Base-by-base conservation (phyloP, 1,139 yeast genomes). In the Arxiozyma telluris region DNA sequence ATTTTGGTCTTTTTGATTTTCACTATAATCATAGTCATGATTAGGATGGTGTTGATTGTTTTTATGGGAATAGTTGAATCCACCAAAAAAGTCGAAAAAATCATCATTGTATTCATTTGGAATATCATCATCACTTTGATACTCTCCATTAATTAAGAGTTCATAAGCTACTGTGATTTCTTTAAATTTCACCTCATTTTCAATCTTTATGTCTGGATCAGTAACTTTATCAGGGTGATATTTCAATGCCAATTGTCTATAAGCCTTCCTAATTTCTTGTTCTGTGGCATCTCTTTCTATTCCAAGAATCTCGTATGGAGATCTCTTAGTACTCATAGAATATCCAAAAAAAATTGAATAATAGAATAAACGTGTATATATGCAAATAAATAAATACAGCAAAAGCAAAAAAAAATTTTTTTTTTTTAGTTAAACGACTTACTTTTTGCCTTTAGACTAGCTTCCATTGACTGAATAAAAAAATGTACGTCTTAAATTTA, bases 221-320 rank as follows among this genome's bases (percentile, higher is more conserved):
- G 79, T 70, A 1, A 80, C 91, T 67, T 88, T 88, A 66, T 88
- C 96, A 0, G 96, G 96, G 67, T 88, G 96, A 64, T 81, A 79
- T 54, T 75, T 73, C 52, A 88, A 75, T 15, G 96, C 96, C 54
- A 84, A 76, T 59, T 80, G 82, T 59, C 90, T 76, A 70, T 86
- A 88, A 1, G 96, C 93, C 68, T 79, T 82, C 61, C 84, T 83
- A 64, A 88, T 85, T 58, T 87, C 95, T 6, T 73, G 71, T 44
- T 78, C 69, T 1, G 84, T 71, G 8, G 96, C 94, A 23, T 80
- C 75, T 21, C 77, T 68, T 11, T 78, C 78, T 11, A 88, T 80
- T 46, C 88, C 94, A 34, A 88, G 77, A 8, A 87, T 73, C 56
- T 79, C 89, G 68, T 87, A 88, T 54, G 80, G 78, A 59, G 45